A percentile compares a stretch with the other conserved stretches of the same genome.
phyloP scores from a whole-genome alignment of 306 rosid genomes.

The Quercus parvula region DNA sequence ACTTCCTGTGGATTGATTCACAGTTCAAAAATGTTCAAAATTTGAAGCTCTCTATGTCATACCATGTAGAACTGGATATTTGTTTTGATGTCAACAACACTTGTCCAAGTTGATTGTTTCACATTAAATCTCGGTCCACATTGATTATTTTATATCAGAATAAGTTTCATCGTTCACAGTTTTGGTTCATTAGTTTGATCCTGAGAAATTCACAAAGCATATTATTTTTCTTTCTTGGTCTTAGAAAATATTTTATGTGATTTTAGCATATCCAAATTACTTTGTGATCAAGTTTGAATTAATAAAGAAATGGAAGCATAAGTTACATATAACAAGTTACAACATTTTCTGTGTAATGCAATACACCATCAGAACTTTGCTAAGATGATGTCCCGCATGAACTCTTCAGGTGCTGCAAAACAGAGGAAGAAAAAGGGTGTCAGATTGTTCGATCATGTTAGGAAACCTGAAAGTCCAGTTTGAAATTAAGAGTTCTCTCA shows the following conservation, averaged over 20 bases:
- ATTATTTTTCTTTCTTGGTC: too few relatives aligned
- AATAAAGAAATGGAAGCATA: neutral
- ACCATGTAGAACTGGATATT: too few relatives aligned
- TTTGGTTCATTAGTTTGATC: neutral
- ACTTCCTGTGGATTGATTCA: too few relatives aligned
- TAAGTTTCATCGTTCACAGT: neutral
- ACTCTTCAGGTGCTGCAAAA: conserved; percentile 46
- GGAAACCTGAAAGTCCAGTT: neutral
- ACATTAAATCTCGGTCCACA: too few relatives aligned
- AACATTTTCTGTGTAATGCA: neutral
- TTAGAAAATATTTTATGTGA: neutral
- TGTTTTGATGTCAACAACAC: too few relatives aligned
- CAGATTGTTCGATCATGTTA: neutral
- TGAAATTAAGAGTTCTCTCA: neutral
- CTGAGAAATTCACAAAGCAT: too few relatives aligned
- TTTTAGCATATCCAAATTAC: neutral
- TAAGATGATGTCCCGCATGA: conserved; percentile 37
- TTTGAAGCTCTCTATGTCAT: too few relatives aligned
- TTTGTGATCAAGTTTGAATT: neutral
- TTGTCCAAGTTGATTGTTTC: too few relatives aligned
- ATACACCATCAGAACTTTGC: conserved; percentile 41
- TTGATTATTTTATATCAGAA: neutral
- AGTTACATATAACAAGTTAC: neutral
- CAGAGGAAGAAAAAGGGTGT: neutral
- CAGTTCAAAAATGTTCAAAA: too few relatives aligned